Base-by-base conservation (phyloP, 345 rosid genomes). In the Syzygium aqueum region DNA sequence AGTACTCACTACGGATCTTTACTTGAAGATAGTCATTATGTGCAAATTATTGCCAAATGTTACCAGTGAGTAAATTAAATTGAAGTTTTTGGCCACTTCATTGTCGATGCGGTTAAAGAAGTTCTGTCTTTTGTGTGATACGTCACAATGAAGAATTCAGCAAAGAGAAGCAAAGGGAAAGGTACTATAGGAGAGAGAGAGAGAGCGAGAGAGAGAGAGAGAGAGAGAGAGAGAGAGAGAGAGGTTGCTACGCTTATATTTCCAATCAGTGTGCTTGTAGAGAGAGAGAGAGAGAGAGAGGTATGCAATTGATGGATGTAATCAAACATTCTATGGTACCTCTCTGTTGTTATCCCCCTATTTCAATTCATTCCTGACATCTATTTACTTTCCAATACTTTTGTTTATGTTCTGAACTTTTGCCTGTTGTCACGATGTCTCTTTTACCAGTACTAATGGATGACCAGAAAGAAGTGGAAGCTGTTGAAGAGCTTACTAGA, bases 401-500 rank as follows among this genome's bases (percentile, higher is more conserved):
- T 1, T 49, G 37, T 33, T 33, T 33, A 73, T 73, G 80, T 37
- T 33, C 80, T 73, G 80, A 73, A 33, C 80, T 73, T 33, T 40
- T 33, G 13, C 89, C 92, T 40, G 91, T 90, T 63, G 84, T 8
- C 85, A 67, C 46, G 25, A 30, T 59, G 25, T 77, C 54, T 63
- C 3, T 65, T 46, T 88, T 86, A 84, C 53, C 94, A 97, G 99
- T 96, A 89, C 89, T 97, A 73, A 97, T 97, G 99, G 99, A 97
- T 88, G 98, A 94, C 87, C 98, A 94, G 89, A 96, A 94, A 84
- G 98, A 96, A 91, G 89, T 89, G 5, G 97, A 94, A 90, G 99
- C 99, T 63, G 92, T 95, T 53, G 94, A 95, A 89, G 99, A 97
- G 93, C 95, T 97, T 46, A 91, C 95, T 14, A 95, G 92, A 93